These are phyloP conservation scores for Gaillardinia entomophila DNA, from an alignment of 805 yeast species.

Conservation along the genomic window DNA sequence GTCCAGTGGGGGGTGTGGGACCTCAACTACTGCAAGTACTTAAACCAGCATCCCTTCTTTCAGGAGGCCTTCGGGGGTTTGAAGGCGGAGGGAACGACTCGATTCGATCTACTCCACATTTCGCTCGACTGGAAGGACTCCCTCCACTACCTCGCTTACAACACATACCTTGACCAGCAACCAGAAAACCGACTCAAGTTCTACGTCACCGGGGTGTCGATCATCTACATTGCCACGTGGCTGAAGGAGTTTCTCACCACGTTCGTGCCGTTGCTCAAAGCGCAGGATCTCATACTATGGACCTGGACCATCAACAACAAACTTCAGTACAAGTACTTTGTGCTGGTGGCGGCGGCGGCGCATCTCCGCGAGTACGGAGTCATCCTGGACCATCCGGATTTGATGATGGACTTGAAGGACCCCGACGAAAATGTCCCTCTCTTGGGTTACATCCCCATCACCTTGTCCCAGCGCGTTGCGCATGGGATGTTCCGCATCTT, in stretches of 20 bases:
- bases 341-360: conserved; percentile 17
- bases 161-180: conserved; percentile 23
- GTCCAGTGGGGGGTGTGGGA: conserved; percentile 39
- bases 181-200: conserved; percentile 11
- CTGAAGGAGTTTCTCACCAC: conserved; percentile 24
- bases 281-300: conserved; percentile 25
- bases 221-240: conserved; percentile 35
- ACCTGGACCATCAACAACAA: conserved; percentile 36
- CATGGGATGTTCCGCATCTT: conserved; percentile 8
- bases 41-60: conserved; percentile 35
- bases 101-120: conserved; percentile 31
- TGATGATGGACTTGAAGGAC: conserved; percentile 17
- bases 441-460: conserved; percentile 1
- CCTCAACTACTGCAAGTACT: conserved; percentile 28
- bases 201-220: conserved; percentile 30
- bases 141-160: conserved; percentile 27
- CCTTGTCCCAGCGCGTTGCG: conserved; percentile 10
- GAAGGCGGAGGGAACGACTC: background rate
- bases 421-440: conserved; percentile 1
- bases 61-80: conserved; percentile 13
- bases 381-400: conserved; percentile 31
- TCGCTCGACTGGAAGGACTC: conserved; percentile 30
- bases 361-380: conserved; percentile 27
- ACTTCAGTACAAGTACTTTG: conserved; percentile 31
- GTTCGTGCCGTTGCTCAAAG: conserved; percentile 31